phyloP scores from a whole-genome alignment of 768 basidiomycete genomes.

The Russula virescens region DNA sequence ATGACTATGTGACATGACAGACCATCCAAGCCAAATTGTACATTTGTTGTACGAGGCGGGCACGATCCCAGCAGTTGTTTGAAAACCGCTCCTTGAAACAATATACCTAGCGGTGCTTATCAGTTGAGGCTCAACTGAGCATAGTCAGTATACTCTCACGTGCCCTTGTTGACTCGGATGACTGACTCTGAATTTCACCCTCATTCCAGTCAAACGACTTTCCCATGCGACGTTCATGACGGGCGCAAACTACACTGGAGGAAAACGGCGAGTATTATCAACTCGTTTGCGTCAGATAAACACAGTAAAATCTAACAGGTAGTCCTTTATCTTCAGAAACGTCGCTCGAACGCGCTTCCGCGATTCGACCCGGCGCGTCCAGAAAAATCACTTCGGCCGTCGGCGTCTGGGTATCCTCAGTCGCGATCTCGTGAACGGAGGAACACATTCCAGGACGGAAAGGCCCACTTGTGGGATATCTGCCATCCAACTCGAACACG shows the following conservation, averaged over 20 bases:
- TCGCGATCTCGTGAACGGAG: slow-evolving; percentile 7
- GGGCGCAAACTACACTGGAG: slow-evolving; percentile 23
- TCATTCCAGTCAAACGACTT: no score
- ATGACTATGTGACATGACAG: no score
- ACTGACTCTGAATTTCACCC: no score
- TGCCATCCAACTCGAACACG: slow-evolving; percentile 12
- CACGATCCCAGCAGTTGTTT: no score
- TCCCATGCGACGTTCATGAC: neutral
- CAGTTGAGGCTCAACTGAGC: no score
- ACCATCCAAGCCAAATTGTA: no score
- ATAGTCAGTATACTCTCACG: no score
- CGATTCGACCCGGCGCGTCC: slow-evolving; percentile 17
- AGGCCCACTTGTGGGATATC: neutral
- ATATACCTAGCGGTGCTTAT: no score
- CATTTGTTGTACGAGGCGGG: no score
- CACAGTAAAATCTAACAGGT: neutral
- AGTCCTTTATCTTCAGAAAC: slow-evolving; percentile 11
- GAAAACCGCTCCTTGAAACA: no score
- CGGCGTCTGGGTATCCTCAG: slow-evolving; percentile 20
- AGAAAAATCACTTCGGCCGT: slow-evolving; percentile 24
- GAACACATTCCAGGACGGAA: neutral
- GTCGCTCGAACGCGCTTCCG: slow-evolving; percentile 21
- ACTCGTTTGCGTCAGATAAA: neutral
- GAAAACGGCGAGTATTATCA: slow-evolving; percentile 15
- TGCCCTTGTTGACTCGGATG: neutral